Conservation (phyloP, 2,329 filamentous ascomycete genomes). For the Chrysoporthe deuterocubensis region DNA sequence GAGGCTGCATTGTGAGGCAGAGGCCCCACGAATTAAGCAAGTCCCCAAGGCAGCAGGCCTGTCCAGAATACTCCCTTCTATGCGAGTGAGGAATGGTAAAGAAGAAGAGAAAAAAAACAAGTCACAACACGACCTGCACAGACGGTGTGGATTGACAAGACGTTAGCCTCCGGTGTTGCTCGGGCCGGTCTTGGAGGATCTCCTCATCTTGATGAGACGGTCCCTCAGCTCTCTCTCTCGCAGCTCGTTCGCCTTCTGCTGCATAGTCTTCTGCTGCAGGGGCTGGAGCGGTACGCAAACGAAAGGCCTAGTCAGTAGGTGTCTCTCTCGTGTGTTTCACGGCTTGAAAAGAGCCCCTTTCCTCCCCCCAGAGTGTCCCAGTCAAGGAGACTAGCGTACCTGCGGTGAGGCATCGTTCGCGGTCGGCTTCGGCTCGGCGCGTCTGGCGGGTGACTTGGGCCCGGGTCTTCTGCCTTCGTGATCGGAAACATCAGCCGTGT, state of each 20-base stretch:
- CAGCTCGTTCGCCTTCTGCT: conserved; percentile 49
- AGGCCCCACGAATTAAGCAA: neutral
- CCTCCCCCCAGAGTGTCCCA: conserved; percentile 32
- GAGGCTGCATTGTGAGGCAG: neutral
- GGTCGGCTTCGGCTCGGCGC: conserved; percentile 34
- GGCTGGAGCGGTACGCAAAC: conserved; percentile 23
- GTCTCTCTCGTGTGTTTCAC: conserved; percentile 29
- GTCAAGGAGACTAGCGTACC: conserved; percentile 40
- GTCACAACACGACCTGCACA: conserved; percentile 4
- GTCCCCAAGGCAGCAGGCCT: neutral
- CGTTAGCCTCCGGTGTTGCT: conserved; percentile 52
- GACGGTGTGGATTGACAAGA: conserved; percentile 29
- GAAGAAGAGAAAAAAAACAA: neutral
- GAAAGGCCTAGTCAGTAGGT: conserved; percentile 36
- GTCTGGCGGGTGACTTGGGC: conserved; percentile 39
- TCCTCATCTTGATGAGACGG: conserved; percentile 57
- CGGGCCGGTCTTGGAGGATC: conserved; percentile 50
- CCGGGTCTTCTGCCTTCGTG: conserved; percentile 45
- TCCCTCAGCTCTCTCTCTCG: conserved; percentile 57
- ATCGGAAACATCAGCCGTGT: conserved; percentile 61
- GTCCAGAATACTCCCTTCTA: neutral
- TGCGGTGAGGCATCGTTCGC: conserved; percentile 30
- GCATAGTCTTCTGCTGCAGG: conserved; percentile 41
- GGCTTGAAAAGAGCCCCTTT: conserved; percentile 40
- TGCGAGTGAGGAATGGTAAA: neutral